These are phyloP conservation scores for Datisca glomerata DNA, from an alignment of 306 rosid species.

Conservation along the genomic window DNA sequence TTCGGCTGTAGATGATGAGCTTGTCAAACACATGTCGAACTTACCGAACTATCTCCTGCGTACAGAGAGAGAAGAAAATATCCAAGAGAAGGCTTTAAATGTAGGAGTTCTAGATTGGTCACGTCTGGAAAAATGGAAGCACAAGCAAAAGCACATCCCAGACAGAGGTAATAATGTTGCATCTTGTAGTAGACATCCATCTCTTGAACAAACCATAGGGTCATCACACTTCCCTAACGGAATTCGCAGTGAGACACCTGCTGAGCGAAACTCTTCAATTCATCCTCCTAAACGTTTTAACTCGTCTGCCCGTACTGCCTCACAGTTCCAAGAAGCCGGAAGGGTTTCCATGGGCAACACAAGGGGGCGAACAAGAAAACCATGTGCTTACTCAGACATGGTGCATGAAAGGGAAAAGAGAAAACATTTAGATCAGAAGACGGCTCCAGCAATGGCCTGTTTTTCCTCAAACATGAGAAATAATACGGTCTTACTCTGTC, in stretches of 20 bases:
- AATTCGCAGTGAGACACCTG: slow-evolving; percentile 15
- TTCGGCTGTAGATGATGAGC: slow-evolving; percentile 49
- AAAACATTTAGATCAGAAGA: slow-evolving; percentile 13
- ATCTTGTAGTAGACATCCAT: slow-evolving; percentile 15
- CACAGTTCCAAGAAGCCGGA: slow-evolving; percentile 24
- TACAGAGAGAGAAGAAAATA: slow-evolving; percentile 34
- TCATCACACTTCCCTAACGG: slow-evolving; percentile 19
- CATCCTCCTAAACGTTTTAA: slow-evolving; percentile 18
- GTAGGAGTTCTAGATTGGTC: slow-evolving; percentile 92
- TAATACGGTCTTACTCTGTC: slow-evolving; percentile 18
- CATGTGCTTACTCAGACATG: slow-evolving; percentile 18
- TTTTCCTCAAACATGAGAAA: slow-evolving; percentile 21
- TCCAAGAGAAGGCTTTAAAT: slow-evolving; percentile 63
- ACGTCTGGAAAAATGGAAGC: slow-evolving; percentile 71
- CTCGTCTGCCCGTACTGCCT: slow-evolving; percentile 19
- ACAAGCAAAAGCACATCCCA: slow-evolving; percentile 29
- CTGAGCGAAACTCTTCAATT: slow-evolving; percentile 13
- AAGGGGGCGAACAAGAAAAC: slow-evolving; percentile 24
- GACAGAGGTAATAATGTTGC: slow-evolving; percentile 20
- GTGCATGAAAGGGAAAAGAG: slow-evolving; percentile 29
- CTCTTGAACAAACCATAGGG: slow-evolving; percentile 18
- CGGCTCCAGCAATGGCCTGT: slow-evolving; percentile 20
- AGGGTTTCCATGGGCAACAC: slow-evolving; percentile 22
- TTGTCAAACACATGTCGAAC: slow-evolving; percentile 81
- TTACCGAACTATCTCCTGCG: slow-evolving; percentile 68